Conservation (phyloP, 306 rosid genomes). For the Vigna radiata region DNA sequence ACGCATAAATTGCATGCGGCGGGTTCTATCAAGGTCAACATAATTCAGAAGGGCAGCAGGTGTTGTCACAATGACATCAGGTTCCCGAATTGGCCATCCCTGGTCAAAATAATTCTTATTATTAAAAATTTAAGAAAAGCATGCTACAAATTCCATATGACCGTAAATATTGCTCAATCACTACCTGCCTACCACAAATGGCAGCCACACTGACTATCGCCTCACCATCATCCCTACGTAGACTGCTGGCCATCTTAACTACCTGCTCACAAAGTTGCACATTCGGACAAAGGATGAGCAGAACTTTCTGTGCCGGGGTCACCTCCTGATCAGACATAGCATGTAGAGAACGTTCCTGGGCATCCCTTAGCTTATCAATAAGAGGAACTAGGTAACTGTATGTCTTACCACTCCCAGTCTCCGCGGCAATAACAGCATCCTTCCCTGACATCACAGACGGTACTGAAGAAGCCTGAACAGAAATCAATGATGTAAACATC, state of each 20-base stretch:
- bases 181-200: constrained; percentile 92
- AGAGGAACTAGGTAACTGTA: constrained; percentile 84
- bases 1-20: constrained; percentile 67
- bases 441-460: constrained; percentile 82
- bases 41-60: constrained; percentile 93
- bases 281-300: constrained; percentile 91
- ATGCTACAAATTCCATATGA: constrained; percentile 32
- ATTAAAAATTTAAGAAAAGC: constrained; percentile 16
- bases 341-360: constrained; percentile 44
- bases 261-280: constrained; percentile 91
- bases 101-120: constrained; percentile 47
- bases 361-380: constrained; percentile 62
- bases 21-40: constrained; percentile 67
- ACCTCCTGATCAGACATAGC: constrained; percentile 49
- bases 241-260: constrained; percentile 82
- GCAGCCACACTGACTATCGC: constrained; percentile 74
- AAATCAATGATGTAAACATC: constrained; percentile 30
- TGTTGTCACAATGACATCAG: constrained; percentile 88
- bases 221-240: constrained; percentile 66
- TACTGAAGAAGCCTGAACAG: constrained; percentile 81
- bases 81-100: constrained; percentile 89
- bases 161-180: background rate
- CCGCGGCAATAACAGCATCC: constrained; percentile 92
- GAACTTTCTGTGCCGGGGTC: constrained; percentile 46
- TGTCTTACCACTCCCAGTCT: constrained; percentile 97